Evolutionary conservation across 768 basidiomycete genomes (phyloP), one percentile per base, ranked within the genome.

Genomic region (Termitomyces sp.): DNA sequence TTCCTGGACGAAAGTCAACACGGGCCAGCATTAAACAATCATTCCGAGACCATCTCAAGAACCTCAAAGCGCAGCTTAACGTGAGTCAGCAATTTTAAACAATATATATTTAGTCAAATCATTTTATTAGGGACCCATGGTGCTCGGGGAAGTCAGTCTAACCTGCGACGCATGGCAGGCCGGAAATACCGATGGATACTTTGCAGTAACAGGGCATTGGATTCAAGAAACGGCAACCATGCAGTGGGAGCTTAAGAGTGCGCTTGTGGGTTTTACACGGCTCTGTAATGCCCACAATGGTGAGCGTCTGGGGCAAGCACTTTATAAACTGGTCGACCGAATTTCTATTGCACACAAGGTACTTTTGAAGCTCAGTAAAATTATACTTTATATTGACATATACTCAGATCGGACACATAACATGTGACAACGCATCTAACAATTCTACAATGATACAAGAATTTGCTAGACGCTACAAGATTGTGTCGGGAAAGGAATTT

Each of bases 121-220:
- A 8, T 14, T 16, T 50, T 7, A 32, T 52, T 52, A 53, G 51
- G 20, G 47, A 44, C 1, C 46, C 14, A 44, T 18, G 5, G 57
- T 58, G 35, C 1, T 10, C 10, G 10, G 35, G 10, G 35, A 36
- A 10, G 35, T 36, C 35, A 36, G 35, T 12, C 35, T 74, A 7
- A 79, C 75, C 2, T 74, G 74, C 60, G 72, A 79, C 64, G 74
- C 68, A 5, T 78, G 77, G 78, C 75, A 75, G 50, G 77, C 75
- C 2, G 54, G 35, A 7, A 77, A 74, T 57, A 61, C 62, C 0
- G 73, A 78, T 63, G 70, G 65, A 1, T 79, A 78, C 63, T 74
- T 76, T 62, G 76, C 68, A 0, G 71, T 75, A 4, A 79, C 72
- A 1, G 73, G 68, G 0, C 73, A 75, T 53, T 79, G 77, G 75